Conservation (phyloP, 2,329 filamentous ascomycete species). For the Bipolaris oryzae region DNA sequence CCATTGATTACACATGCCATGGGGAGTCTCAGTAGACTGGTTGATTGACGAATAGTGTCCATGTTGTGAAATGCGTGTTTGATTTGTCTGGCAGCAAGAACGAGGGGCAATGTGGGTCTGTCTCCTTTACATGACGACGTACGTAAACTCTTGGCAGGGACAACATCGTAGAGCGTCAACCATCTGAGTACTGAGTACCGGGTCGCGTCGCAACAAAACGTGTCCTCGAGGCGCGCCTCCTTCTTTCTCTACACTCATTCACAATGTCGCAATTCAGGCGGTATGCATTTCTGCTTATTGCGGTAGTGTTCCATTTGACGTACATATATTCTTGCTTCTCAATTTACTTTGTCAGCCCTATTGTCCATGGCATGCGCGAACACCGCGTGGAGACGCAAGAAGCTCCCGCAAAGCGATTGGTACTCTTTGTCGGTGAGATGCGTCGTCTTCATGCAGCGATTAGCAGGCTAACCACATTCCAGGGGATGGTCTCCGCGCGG, state of each 20-base stretch:
- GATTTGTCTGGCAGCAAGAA: neutral
- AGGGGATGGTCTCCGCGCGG: conserved; percentile 91
- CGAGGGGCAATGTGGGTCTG: neutral
- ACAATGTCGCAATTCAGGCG: conserved; percentile 66
- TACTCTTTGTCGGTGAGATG: conserved; percentile 82
- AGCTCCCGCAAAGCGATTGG: conserved; percentile 85
- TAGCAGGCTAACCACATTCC: neutral
- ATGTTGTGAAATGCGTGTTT: neutral
- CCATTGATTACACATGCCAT: neutral
- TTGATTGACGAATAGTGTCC: neutral
- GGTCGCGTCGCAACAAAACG: conserved; percentile 23
- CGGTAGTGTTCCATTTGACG: conserved; percentile 88
- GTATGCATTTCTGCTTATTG: conserved; percentile 83
- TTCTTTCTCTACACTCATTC: conserved; percentile 23
- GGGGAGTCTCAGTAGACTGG: neutral
- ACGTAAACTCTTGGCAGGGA: conserved; percentile 25
- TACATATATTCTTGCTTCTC: conserved; percentile 86
- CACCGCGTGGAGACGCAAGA: conserved; percentile 73
- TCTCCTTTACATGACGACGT: conserved; percentile 4
- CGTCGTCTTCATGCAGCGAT: neutral
- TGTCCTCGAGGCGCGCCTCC: conserved; percentile 37
- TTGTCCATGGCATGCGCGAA: conserved; percentile 92
- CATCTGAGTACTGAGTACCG: conserved; percentile 35
- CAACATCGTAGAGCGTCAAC: conserved; percentile 26
- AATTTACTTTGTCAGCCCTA: conserved; percentile 97